Percentiles rank a stretch among this genome's conserved stretches.
These are phyloP conservation scores for Xylaria telfairii DNA, from an alignment of 495 filamentous ascomycete genomes.

Conservation along the genomic window DNA sequence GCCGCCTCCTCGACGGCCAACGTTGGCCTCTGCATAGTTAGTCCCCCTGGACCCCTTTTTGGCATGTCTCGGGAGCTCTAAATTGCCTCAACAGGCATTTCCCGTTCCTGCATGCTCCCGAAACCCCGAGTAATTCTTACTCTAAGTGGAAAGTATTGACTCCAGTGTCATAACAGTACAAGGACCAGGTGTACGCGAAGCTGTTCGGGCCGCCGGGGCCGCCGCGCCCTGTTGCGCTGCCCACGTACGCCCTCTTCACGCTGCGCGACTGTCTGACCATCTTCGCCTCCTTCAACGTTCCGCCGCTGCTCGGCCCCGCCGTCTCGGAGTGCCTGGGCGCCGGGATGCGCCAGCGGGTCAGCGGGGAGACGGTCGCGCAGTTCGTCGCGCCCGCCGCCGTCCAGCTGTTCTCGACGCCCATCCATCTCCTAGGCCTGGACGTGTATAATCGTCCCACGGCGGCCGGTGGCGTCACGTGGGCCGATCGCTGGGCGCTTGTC, in stretches of 20 bases:
- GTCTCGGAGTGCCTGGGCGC: slow-evolving; percentile 60
- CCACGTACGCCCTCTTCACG: slow-evolving; percentile 81
- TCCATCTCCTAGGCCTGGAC: slow-evolving; percentile 89
- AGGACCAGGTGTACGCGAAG: slow-evolving; percentile 84
- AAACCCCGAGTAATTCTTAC: too few species aligned
- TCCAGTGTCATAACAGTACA: too few species aligned
- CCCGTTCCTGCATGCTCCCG: too few species aligned
- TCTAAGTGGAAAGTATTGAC: too few species aligned
- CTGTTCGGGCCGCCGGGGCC: slow-evolving; percentile 71
- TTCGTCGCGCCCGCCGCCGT: slow-evolving; percentile 80
- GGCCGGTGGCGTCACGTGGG: slow-evolving; percentile 49
- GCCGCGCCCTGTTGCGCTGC: slow-evolving; percentile 61
- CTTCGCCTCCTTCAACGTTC: slow-evolving; percentile 93
- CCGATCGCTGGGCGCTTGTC: slow-evolving; percentile 68
- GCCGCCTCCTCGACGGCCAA: slow-evolving; percentile 82
- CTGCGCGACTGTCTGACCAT: slow-evolving; percentile 88
- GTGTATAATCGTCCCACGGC: slow-evolving; percentile 76
- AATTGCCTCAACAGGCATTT: too few species aligned
- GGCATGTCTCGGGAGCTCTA: too few species aligned
- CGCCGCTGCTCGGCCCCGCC: slow-evolving; percentile 74
- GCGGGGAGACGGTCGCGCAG: slow-evolving; percentile 70
- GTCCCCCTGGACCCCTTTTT: too few species aligned
- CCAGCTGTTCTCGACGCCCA: slow-evolving; percentile 81
- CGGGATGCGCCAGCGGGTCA: slow-evolving; percentile 45
- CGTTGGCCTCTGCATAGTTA: slow-evolving; percentile 87